These are phyloP conservation scores for Phanerodontia chrysosporium DNA, from an alignment of 768 basidiomycete genomes.

Conservation along the genomic window DNA sequence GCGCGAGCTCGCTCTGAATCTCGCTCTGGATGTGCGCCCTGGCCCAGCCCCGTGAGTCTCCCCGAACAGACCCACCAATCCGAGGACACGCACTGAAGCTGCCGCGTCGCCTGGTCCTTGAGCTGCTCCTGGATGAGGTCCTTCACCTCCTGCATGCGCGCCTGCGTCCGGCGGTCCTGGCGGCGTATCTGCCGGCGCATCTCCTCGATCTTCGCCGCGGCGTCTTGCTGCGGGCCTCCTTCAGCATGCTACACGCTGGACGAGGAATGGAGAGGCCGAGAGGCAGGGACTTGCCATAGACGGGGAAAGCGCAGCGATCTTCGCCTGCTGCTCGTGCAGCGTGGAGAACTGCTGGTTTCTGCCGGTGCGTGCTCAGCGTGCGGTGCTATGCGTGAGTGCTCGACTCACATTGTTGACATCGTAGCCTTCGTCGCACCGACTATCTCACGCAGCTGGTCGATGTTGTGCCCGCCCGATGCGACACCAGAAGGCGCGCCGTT, in stretches of 20 bases:
- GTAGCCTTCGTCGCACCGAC: constrained; percentile 16
- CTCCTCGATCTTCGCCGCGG: constrained; percentile 17
- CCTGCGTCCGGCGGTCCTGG: constrained; percentile 20
- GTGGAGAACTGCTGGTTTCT: constrained; percentile 29
- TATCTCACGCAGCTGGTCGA: constrained; percentile 11
- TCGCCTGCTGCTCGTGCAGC: constrained; percentile 29
- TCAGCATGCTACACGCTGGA: not conserved
- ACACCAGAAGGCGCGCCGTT: not conserved
- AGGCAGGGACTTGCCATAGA: constrained; percentile 22
- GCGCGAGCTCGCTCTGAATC: constrained; percentile 36
- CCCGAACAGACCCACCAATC: not conserved
- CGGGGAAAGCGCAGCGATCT: constrained; percentile 26
- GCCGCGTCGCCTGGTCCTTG: constrained; percentile 23
- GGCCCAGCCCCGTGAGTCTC: constrained; percentile 9
- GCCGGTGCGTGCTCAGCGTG: not conserved
- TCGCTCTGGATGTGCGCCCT: constrained; percentile 34
- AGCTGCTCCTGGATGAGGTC: constrained; percentile 24
- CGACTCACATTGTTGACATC: constrained; percentile 14
- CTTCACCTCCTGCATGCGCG: constrained; percentile 24
- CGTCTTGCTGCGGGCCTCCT: constrained; percentile 15
- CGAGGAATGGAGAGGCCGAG: not conserved
- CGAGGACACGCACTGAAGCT: constrained; percentile 29
- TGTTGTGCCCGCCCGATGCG: not conserved
- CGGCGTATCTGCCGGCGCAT: constrained; percentile 21
- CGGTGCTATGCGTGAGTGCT: not conserved